Percentiles rank a stretch among this genome's conserved stretches.
phyloP scores from a whole-genome alignment of 371 early-diverging fungal genomes.

The Zopfochytrium polystomum region DNA sequence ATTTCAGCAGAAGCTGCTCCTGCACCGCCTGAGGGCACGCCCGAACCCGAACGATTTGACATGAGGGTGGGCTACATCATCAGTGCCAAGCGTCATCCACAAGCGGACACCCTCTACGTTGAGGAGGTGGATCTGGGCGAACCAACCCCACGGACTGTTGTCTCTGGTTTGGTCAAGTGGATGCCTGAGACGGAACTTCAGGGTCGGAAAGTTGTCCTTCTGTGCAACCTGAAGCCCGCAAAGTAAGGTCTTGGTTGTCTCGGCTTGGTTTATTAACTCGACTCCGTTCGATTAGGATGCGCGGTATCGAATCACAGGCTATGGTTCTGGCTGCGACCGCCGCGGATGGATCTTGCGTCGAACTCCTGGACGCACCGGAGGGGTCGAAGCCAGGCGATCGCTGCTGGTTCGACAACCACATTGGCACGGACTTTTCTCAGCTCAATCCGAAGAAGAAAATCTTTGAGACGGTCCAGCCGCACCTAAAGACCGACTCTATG shows the following conservation, averaged over 20 bases:
- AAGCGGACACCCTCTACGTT: conserved; percentile 89
- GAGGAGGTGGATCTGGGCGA: conserved; percentile 90
- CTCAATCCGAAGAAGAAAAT: conserved; percentile 95
- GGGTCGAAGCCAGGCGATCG: conserved; percentile 82
- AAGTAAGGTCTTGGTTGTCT: conserved; percentile 29
- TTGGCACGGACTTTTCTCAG: conserved; percentile 38
- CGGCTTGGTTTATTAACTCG: not conserved
- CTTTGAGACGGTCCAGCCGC: conserved; percentile 91
- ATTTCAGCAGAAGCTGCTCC: not conserved
- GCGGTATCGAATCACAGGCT: conserved; percentile 87
- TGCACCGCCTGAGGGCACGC: not conserved
- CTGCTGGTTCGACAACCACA: conserved; percentile 71
- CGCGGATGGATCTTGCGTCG: conserved; percentile 71
- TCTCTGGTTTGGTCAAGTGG: conserved; percentile 87
- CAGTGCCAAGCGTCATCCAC: conserved; percentile 77
- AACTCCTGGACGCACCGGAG: conserved; percentile 83
- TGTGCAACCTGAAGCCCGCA: conserved; percentile 91
- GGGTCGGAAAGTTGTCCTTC: conserved; percentile 56
- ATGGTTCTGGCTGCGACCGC: conserved; percentile 86
- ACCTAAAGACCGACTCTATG: conserved; percentile 68
- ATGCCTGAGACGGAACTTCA: conserved; percentile 83
- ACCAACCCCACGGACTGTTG: conserved; percentile 77
- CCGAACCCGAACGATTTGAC: conserved; percentile 32
- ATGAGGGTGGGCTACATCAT: conserved; percentile 79
- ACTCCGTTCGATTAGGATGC: conserved; percentile 67